Base-by-base conservation (phyloP, 345 rosid species). In the Rubroshorea leprosula region DNA sequence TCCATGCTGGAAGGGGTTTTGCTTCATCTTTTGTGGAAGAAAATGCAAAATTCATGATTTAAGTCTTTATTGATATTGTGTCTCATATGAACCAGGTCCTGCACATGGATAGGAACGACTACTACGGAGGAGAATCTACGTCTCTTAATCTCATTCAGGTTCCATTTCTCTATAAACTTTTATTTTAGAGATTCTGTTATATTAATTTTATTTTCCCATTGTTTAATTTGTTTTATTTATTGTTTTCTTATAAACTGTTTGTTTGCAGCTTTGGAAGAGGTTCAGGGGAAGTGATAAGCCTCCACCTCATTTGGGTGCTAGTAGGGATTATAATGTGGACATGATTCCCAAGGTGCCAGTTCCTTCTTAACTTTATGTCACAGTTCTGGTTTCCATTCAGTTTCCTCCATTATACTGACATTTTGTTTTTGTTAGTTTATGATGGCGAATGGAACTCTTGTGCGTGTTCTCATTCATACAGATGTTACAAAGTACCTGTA, bases 391-490 rank as follows among this genome's bases (percentile, higher is more conserved):
- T n/a, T 39, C 23, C 8, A 53, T n/a, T 13, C 47, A 5, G 3
- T 51, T 14, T 20, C 16, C 47, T 41, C 13, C 45, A n/a, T 22
- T 49, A 44, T 63, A 18, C 56, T 53, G 15, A 51, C 65, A 21
- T 70, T 6, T 23, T 25, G 19, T 54, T 48, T 49, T 59, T 23
- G 51, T 57, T 64, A 93, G 97, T 94, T 94, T 63, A 94, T 94
- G 86, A 94, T 90, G 97, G 97, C 95, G 43, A 94, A 94, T 67
- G 99, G 97, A 11, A 70, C 83, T 77, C 99, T 94, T 72, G 99
- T 90, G 21, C 97, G 97, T 8, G 97, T 94, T 48, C 99, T 94
- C 66, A 94, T 94, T 62, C 99, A 84, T 61, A 87, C 99, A 0
- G 86, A 87, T 74, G 96, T 94, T 53, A 87, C 97, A 7, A 93